These are phyloP conservation scores for Isabelozyma heimii DNA, from an alignment of 805 yeast genomes.

Conservation along the genomic window DNA sequence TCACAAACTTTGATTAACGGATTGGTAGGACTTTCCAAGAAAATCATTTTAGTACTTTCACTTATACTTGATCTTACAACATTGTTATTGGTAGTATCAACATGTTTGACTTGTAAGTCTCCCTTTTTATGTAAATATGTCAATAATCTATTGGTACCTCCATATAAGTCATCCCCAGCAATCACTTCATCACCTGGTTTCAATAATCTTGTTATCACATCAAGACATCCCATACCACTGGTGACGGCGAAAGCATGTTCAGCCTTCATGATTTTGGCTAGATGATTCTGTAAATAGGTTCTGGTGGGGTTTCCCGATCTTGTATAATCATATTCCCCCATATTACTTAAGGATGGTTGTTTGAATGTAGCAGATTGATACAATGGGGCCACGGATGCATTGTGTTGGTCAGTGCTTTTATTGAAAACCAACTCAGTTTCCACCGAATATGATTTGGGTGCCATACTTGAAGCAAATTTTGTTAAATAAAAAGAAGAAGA, in stretches of 20 bases:
- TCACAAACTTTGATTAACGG: slow-evolving; percentile 89
- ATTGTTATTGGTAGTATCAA: slow-evolving; percentile 75
- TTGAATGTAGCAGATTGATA: slow-evolving; percentile 96
- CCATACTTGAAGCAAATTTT: slow-evolving; percentile 4
- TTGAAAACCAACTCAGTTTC: slow-evolving; percentile 71
- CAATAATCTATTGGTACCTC: slow-evolving; percentile 87
- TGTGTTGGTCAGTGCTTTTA: slow-evolving; percentile 63
- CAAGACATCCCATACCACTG: slow-evolving; percentile 91
- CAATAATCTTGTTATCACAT: slow-evolving; percentile 73
- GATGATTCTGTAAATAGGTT: slow-evolving; percentile 70
- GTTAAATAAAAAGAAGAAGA: not conserved
- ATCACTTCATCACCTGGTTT: slow-evolving; percentile 85
- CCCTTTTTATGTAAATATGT: slow-evolving; percentile 66
- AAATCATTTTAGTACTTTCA: slow-evolving; percentile 66
- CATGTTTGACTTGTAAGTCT: slow-evolving; percentile 65
- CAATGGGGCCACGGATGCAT: slow-evolving; percentile 82
- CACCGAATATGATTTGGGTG: slow-evolving; percentile 43
- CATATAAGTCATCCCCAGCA: slow-evolving; percentile 93
- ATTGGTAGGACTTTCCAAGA: slow-evolving; percentile 90
- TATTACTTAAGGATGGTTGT: slow-evolving; percentile 64
- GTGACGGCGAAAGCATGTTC: slow-evolving; percentile 75
- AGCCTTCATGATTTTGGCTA: slow-evolving; percentile 79
- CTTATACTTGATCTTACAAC: slow-evolving; percentile 57
- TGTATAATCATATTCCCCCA: slow-evolving; percentile 75
- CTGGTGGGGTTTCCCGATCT: slow-evolving; percentile 95